Base-by-base conservation (phyloP, 768 basidiomycete genomes). In the Zangia roseola region DNA sequence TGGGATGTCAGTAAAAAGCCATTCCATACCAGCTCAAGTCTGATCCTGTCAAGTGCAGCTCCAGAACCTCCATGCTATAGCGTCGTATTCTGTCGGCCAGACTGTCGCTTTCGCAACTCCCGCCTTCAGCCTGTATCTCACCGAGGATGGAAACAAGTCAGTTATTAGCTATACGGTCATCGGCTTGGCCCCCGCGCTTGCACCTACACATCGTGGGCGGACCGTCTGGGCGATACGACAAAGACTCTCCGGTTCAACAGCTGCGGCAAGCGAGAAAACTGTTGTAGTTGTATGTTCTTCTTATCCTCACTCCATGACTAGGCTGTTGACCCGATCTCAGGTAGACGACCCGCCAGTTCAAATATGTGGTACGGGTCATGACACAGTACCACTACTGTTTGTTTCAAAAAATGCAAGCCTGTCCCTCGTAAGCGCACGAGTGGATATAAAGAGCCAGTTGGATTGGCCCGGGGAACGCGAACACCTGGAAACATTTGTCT, bases 61-160 rank as follows among this genome's bases (percentile, higher is more conserved):
- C 20, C 75, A 81, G 25, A 79, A 78, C 35, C 70, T 86, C 4
- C 86, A 88, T 53, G 77, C 87, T 2, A 73, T 83, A 2, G 73
- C 79, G 10, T 88, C 88, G 1, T 80, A 86, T 66, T 84, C 86
- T 1, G 74, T 87, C 4, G 83, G 84, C 4, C 81, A 85, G n/a
- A 78, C 80, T 2, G 79, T 80, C 8, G 64, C 67, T 2, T 90
- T 88, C 63, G 66, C 80, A 9, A 81, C 78, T 56, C 76, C 86
- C 19, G 74, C 86, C 5, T 65, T 83, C 20, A 79, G 79, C 33
- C 55, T 69, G 24, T 63, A 61, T 47, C 59, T 65, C 48, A 43
- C 60, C 43, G 61, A 73, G 47, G 61, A 71, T 33, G 66, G 62
- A 16, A 50, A 48, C 52, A 69, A 41, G 56, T 64, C 60, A 25